Evolutionary conservation across 2,329 filamentous ascomycete species (phyloP), one percentile per base, ranked within the genome.

Genomic region (Mollisia scopiformis): DNA sequence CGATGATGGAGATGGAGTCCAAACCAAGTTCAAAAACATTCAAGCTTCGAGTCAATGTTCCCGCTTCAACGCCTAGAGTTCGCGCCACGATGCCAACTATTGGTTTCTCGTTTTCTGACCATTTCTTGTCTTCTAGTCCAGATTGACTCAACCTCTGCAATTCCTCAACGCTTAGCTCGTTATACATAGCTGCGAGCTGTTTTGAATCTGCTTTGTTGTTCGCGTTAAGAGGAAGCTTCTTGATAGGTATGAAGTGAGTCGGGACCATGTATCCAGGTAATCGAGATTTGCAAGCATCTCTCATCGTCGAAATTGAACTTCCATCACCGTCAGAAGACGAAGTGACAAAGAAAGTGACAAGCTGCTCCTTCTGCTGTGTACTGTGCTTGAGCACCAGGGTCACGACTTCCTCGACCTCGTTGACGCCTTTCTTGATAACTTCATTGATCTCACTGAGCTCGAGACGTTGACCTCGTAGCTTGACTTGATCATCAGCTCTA

Each of bases 381-480:
- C 79, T 81, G 69, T 92, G 89, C 60, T 88, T 90, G 3, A 89
- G 76, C 1, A 97, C 91, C 14, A 96, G 77, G 0, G 93, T 96
- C 1, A 73, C 87, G 0, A 91, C 87, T 67, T 96, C 91, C 14
- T 83, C 79, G 8, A 95, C 76, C 0, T 77, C 77, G 0, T 74
- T 64, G 0, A 85, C 80, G 0, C 84, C 84, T 21, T 86, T 86
- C 33, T 86, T 87, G 68, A 97, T 92, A 8, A 90, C 85, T 52
- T 93, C 88, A 68, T 96, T 95, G 74, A 97, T 96, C 77, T 98
- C 93, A 1, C 89, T 91, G 62, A 96, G 89, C 71, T 98, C 94
- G 0, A 98, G 82, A 14, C 93, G 83, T 73, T 97, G 93, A 0
- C 93, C 93, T 11, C 94, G 87, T 2, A 97, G 82, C 73, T 98